phyloP scores from a whole-genome alignment of 2,329 filamentous ascomycete species.

The Parasarocladium wereldwijsianum region DNA sequence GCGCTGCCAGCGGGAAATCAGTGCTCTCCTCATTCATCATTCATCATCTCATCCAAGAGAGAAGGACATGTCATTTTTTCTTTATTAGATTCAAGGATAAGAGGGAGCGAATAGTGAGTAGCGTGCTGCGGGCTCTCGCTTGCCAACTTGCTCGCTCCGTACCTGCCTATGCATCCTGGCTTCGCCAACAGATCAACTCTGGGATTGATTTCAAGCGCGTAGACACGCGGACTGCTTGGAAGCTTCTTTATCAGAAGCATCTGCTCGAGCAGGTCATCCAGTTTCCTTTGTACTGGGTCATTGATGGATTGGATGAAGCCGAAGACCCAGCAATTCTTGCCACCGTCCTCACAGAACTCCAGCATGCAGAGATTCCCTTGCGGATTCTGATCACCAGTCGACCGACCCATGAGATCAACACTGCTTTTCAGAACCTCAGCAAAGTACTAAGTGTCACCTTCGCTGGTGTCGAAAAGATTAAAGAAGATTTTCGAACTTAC shows the following conservation, averaged over 20 bases:
- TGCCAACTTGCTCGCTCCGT: constrained; percentile 10
- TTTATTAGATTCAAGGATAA: constrained; percentile 11
- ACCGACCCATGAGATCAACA: constrained; percentile 6
- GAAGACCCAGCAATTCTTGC: constrained; percentile 7
- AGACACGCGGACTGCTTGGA: constrained; percentile 15
- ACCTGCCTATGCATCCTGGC: constrained; percentile 6
- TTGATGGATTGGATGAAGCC: constrained; percentile 23
- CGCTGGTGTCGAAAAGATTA: not conserved
- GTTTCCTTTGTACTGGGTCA: constrained; percentile 18
- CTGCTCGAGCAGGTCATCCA: constrained; percentile 12
- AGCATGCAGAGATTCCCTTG: constrained; percentile 9
- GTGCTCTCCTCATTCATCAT: constrained; percentile 17
- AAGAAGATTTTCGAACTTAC: constrained; percentile 1
- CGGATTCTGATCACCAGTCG: constrained; percentile 3
- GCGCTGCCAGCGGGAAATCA: constrained; percentile 20
- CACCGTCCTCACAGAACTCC: constrained; percentile 9
- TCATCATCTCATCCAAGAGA: constrained; percentile 10
- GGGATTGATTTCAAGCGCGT: constrained; percentile 12
- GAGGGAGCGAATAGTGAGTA: constrained; percentile 8
- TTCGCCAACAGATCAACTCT: constrained; percentile 8
- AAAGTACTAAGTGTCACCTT: not conserved
- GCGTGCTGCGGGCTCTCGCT: constrained; percentile 12
- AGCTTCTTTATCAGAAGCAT: constrained; percentile 14
- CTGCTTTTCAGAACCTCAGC: constrained; percentile 6
- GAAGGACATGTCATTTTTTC: constrained; percentile 11